These are phyloP conservation scores for Cryptococcus jaspeensis DNA, from an alignment of 1,284 basidiomycete species.

Conservation along the genomic window DNA sequence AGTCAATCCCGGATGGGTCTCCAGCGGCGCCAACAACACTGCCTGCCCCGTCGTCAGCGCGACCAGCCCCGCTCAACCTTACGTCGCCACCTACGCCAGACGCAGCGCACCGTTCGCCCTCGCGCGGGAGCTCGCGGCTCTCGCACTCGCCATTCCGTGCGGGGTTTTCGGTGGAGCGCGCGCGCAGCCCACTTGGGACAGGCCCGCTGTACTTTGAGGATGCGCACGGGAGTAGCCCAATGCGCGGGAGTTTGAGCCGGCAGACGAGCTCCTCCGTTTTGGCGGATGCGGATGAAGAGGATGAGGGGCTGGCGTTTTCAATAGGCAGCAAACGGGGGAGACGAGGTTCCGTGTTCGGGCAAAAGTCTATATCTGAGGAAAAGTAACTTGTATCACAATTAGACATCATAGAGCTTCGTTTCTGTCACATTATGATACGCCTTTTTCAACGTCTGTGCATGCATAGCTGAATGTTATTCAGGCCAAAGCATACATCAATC, in stretches of 20 bases:
- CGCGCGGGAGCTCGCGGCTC: slow-evolving; percentile 1
- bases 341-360: slow-evolving; percentile 21
- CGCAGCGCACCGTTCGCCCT: background rate
- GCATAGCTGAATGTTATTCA: too few species aligned
- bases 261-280: slow-evolving; percentile 12
- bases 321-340: slow-evolving; percentile 21
- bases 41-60: background rate
- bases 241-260: slow-evolving; percentile 7
- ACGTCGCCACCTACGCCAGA: background rate
- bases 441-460: background rate
- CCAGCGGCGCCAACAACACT: background rate
- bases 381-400: background rate
- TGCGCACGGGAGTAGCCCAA: slow-evolving; percentile 1
- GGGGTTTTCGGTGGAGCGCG: slow-evolving; percentile 9
- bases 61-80: background rate
- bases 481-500: too few species aligned
- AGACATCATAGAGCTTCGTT: too few species aligned
- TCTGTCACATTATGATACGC: background rate
- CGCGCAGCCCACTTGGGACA: slow-evolving; percentile 10
- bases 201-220: slow-evolving; percentile 1
- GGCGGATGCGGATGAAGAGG: slow-evolving; percentile 26
- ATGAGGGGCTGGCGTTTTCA: slow-evolving; percentile 35
- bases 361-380: background rate
- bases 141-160: slow-evolving; percentile 12
- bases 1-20: slow-evolving; percentile 22